Evolutionary conservation across 148 eudicot species (phyloP).

Genomic region (Simmondsia chinensis): DNA sequence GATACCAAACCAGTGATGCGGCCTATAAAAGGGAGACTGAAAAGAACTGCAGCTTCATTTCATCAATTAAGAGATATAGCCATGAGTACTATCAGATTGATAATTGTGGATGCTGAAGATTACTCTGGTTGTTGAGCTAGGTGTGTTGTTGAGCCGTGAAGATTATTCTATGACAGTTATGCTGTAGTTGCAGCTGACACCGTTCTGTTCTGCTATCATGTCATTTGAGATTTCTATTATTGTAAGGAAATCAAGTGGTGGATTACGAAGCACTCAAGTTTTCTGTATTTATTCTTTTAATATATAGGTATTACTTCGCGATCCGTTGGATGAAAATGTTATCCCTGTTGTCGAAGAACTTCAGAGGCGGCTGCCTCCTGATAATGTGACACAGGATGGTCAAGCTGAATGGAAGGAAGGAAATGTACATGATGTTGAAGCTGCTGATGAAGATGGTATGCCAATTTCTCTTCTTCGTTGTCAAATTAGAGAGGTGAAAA

Average conservation of each 20-base stretch:
- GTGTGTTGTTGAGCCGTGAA: no score
- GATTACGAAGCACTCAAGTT: neutral
- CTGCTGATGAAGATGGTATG: constrained; percentile 30
- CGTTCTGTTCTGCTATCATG: neutral
- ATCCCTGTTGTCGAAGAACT: constrained; percentile 71
- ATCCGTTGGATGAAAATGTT: constrained; percentile 65
- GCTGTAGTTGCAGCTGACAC: neutral
- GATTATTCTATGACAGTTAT: no score
- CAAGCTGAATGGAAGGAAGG: constrained; percentile 41
- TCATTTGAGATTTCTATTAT: neutral
- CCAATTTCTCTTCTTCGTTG: neutral
- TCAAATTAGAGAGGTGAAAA: no score
- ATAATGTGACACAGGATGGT: constrained; percentile 12
- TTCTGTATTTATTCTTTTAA: neutral
- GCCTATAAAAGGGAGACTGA: no score
- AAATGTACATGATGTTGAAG: constrained; percentile 33
- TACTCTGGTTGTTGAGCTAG: no score
- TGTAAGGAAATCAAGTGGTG: no score
- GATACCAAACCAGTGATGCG: no score
- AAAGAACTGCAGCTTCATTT: no score
- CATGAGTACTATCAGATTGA: no score
- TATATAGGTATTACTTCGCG: constrained; percentile 63
- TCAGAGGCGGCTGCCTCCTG: constrained; percentile 55
- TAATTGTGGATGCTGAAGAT: no score
- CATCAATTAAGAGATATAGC: no score